Conservation (phyloP, 225 moss, liverwort and hornwort species). For the Ulota crispa region DNA sequence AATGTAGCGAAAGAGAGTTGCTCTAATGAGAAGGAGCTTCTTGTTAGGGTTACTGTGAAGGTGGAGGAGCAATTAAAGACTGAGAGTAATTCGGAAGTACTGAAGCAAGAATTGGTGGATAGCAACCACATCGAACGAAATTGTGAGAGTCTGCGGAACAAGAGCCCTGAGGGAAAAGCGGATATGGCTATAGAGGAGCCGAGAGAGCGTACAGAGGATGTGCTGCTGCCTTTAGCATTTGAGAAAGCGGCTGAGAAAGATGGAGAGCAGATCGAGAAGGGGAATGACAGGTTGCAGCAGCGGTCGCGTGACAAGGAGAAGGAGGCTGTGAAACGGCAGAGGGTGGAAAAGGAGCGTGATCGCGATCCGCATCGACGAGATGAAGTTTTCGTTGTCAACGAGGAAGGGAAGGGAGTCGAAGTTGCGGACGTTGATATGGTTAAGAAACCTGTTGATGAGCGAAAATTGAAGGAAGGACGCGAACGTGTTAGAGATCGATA, state of each 20-base stretch:
- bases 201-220: constrained; percentile 16
- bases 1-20: not conserved
- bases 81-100: not conserved
- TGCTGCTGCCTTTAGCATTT: constrained; percentile 8
- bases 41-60: constrained; percentile 17
- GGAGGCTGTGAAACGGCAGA: constrained; percentile 29
- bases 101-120: constrained; percentile 20
- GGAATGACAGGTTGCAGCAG: constrained; percentile 48
- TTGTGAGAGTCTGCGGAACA: constrained; percentile 22
- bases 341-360: constrained; percentile 44
- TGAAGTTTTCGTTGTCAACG: constrained; percentile 23
- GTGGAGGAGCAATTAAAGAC: constrained; percentile 16
- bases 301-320: constrained; percentile 36
- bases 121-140: not conserved
- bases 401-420: constrained; percentile 26
- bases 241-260: constrained; percentile 43
- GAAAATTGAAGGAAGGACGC: constrained; percentile 41
- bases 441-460: constrained; percentile 34
- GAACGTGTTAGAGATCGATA: constrained; percentile 39
- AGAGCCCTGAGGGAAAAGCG: constrained; percentile 14
- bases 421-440: constrained; percentile 41
- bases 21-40: not conserved
- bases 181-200: constrained; percentile 15
- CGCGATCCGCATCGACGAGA: constrained; percentile 49
- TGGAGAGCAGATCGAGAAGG: constrained; percentile 42